Base-by-base conservation (phyloP, 257 asterid genomes). In the Capsicum pubescens region DNA sequence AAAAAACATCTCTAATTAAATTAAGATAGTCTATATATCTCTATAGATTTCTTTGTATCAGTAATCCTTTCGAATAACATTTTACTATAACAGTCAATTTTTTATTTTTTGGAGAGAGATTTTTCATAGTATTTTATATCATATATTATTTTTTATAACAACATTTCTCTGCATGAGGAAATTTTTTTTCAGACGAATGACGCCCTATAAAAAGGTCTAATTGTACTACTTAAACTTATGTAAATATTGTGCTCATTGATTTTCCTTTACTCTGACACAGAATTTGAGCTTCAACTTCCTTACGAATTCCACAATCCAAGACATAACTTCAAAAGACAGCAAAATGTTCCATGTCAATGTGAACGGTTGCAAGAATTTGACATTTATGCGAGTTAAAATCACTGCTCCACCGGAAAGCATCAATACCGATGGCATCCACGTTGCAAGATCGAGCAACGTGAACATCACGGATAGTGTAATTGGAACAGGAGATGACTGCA, bases 341-440 rank as follows among this genome's bases (percentile, higher is more conserved):
- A 90, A 87, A 86, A 59, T 79, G 9, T 88, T 87, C 83, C 93
- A 90, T 89, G 60, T 87, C 39, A 88, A 88, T 80, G 79, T 87
- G 59, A 42, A 84, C 15, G 84, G 86, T 50, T 83, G 91, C 85
- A 72, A 63, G 7, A 86, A 88, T 63, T 16, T 90, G 10, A 89
- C 90, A 2, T 21, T 90, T 48, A 52, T n/a, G 4, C 39, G 58
- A 36, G 39, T 82, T 58, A 86, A 10, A 1, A 84, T 90, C 59
- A 17, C 5, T 0, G 91, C 93, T 3, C 93, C 93, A 4, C 56
- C 54, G 2, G 85, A 81, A 4, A 90, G 93, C 86, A 85, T 67
- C 13, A 88, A 90, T 87, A 88, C 93, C 0, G 93, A 88, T 78
- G 91, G 91, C 7, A 87, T 90, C n/a, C 91, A 90, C 84, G 76